phyloP scores from a whole-genome alignment of 1,284 basidiomycete genomes.

The Cutaneotrichosporon sp. region DNA sequence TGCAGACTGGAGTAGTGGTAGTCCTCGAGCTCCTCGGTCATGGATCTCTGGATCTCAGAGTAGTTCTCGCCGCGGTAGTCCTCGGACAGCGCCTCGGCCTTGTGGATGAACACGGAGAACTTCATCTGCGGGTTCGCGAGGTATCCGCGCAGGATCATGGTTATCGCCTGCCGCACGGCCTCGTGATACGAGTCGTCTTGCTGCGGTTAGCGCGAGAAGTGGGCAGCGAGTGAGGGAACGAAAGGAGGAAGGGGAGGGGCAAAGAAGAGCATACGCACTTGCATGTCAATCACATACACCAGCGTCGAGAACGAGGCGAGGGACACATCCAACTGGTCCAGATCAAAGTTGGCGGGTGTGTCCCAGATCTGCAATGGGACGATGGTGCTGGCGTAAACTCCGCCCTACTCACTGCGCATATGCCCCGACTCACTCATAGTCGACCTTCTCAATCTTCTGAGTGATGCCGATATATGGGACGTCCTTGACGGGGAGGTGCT shows the following conservation, averaged over 20 bases:
- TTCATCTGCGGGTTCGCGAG: slow-evolving; percentile 75
- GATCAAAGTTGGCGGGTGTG: slow-evolving; percentile 79
- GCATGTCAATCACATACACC: slow-evolving; percentile 96
- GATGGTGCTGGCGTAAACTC: slow-evolving; percentile 65
- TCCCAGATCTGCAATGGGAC: slow-evolving; percentile 95
- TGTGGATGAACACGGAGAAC: slow-evolving; percentile 94
- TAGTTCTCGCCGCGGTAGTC: slow-evolving; percentile 92
- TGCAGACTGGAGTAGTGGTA: slow-evolving; percentile 55
- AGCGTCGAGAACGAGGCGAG: slow-evolving; percentile 75
- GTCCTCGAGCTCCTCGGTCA: slow-evolving; percentile 78
- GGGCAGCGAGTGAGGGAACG: neutral
- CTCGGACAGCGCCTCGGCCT: slow-evolving; percentile 87
- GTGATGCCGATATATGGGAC: slow-evolving; percentile 91
- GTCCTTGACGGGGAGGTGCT: slow-evolving; percentile 77
- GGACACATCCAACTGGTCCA: slow-evolving; percentile 70
- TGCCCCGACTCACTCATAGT: slow-evolving; percentile 68
- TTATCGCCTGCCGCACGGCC: slow-evolving; percentile 74
- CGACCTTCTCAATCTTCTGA: slow-evolving; percentile 70
- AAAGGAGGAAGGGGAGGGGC: too few relatives aligned
- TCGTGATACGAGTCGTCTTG: slow-evolving; percentile 59
- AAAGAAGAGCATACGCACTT: too few relatives aligned
- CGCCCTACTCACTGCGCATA: neutral
- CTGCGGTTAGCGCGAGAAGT: neutral
- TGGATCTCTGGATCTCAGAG: slow-evolving; percentile 78
- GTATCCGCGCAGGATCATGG: slow-evolving; percentile 72